These are phyloP conservation scores for Brassica hybrid DNA, from an alignment of 441 rosid species.

Conservation along the genomic window DNA sequence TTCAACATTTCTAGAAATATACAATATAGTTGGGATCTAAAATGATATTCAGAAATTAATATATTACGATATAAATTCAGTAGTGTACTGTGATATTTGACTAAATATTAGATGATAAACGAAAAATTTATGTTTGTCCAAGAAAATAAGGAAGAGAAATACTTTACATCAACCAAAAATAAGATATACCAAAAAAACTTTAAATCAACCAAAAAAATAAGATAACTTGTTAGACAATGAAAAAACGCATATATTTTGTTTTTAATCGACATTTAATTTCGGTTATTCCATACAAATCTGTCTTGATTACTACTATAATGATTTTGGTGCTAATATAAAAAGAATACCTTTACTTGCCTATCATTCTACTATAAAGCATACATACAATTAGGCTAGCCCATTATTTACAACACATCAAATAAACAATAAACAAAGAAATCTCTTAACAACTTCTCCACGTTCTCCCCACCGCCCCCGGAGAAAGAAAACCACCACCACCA, in stretches of 20 bases:
- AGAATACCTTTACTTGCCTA: constrained; percentile 4
- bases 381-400: constrained; percentile 11
- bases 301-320: not conserved
- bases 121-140: not conserved
- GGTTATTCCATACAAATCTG: not conserved
- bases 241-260: not conserved
- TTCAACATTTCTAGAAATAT: constrained; percentile 17
- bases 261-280: not conserved
- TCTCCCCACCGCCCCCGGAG: constrained; percentile 29
- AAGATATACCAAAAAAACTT: not conserved
- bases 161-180: not conserved
- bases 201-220: not conserved
- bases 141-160: constrained; percentile 1
- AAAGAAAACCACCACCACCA: constrained; percentile 17
- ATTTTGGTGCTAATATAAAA: not conserved
- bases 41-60: not conserved
- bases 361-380: constrained; percentile 36
- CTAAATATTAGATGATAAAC: not conserved
- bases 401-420: constrained; percentile 15
- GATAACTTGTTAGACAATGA: not conserved
- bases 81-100: not conserved
- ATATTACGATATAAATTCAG: not conserved
- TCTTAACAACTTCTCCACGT: constrained; percentile 35
- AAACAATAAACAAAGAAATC: not conserved
- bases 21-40: not conserved